A percentile compares a stretch with the other conserved stretches of the same genome.
Evolutionary conservation across 2,329 filamentous ascomycete species (phyloP).

Genomic region (Calonectria pteridis): DNA sequence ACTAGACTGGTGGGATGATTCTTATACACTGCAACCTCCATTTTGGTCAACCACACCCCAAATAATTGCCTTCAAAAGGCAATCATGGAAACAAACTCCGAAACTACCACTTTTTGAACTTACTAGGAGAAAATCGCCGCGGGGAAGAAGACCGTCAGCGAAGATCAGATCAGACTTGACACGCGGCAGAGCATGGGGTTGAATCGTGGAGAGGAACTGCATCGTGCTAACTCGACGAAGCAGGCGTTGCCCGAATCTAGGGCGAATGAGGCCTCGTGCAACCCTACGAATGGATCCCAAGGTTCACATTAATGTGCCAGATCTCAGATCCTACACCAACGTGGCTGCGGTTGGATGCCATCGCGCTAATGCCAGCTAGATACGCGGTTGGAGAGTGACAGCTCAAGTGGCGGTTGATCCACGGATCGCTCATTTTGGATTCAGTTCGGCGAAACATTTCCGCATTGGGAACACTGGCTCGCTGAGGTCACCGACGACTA

Average conservation of each 20-base stretch:
- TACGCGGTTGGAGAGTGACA: not conserved
- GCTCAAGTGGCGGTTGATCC: not conserved
- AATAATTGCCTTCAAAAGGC: not conserved
- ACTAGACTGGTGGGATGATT: not conserved
- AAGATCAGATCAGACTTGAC: not conserved
- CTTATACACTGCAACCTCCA: not conserved
- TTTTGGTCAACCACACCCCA: not conserved
- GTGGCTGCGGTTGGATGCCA: not conserved
- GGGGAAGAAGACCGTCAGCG: slow-evolving; percentile 9
- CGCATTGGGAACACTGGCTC: not conserved
- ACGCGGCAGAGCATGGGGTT: not conserved
- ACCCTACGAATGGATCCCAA: not conserved
- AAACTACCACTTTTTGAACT: not conserved
- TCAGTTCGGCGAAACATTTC: slow-evolving; percentile 1
- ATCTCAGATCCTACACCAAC: not conserved
- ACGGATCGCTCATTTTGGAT: not conserved
- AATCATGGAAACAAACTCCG: not conserved
- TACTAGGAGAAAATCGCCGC: not conserved
- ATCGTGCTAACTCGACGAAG: slow-evolving; percentile 5
- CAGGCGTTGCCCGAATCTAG: not conserved
- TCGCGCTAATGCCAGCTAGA: not conserved
- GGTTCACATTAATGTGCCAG: not conserved
- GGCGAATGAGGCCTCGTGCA: not conserved
- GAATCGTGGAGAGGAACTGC: not conserved
- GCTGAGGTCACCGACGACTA: not conserved